A percentile compares a stretch with the other conserved stretches of the same genome.
Conservation (phyloP, 345 rosid species). For the Dipteronia sinensis region DNA sequence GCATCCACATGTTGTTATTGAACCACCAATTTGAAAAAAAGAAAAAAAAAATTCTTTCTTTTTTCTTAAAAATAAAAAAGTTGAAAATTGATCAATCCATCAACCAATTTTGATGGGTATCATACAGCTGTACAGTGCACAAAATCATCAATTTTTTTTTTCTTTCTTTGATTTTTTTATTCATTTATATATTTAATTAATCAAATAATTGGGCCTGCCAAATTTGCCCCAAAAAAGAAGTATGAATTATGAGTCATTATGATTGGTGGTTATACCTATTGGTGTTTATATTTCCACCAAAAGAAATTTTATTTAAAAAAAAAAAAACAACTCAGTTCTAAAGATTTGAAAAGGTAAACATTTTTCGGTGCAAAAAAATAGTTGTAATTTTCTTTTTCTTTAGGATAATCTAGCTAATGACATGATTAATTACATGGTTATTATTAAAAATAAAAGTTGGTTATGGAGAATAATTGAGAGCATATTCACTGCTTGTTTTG, state of each 20-base stretch:
- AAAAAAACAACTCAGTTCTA: not conserved
- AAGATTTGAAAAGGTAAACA: not conserved
- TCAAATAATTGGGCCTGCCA: conserved; percentile 11
- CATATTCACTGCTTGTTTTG: not conserved
- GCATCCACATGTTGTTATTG: too few relatives aligned
- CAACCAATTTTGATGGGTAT: conserved; percentile 1
- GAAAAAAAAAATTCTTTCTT: too few relatives aligned
- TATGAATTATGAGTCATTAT: conserved; percentile 29
- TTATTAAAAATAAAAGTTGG: not conserved
- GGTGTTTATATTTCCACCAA: not conserved
- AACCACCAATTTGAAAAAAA: too few relatives aligned
- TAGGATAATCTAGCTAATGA: not conserved
- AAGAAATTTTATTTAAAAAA: not conserved
- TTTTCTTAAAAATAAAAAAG: not conserved
- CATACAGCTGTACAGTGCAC: conserved; percentile 8
- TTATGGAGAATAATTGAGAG: not conserved
- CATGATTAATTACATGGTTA: not conserved
- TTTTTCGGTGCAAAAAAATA: not conserved
- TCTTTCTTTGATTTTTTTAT: not conserved
- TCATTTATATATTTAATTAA: not conserved
- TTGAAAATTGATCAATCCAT: not conserved
- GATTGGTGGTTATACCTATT: conserved; percentile 26
- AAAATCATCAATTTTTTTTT: not conserved
- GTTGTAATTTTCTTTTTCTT: not conserved
- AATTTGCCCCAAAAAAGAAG: not conserved